phyloP scores from a whole-genome alignment of 2,329 filamentous ascomycete species.

The Venturia asperata region DNA sequence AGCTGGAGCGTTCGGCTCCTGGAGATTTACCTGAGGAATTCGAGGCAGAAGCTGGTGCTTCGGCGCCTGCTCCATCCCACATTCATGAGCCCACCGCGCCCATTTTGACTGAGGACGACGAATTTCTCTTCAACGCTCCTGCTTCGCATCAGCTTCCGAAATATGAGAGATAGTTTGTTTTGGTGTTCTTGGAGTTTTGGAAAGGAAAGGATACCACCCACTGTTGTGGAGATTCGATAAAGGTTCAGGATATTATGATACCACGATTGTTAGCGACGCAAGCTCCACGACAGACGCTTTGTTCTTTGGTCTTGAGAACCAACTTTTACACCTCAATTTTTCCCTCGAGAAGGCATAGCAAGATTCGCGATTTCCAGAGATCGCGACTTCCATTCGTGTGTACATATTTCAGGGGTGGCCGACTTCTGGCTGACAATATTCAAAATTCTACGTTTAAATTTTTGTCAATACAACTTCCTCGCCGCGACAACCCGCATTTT shows the following conservation, averaged over 20 bases:
- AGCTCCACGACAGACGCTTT: background rate
- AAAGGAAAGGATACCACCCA: conserved; percentile 4
- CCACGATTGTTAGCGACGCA: conserved; percentile 9
- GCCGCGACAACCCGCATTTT: background rate
- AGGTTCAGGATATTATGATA: background rate
- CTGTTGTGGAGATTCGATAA: background rate
- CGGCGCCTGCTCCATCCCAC: background rate
- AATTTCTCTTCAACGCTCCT: conserved; percentile 14
- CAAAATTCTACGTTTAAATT: background rate
- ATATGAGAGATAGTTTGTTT: conserved; percentile 18
- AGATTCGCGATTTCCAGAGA: background rate
- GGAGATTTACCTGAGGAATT: conserved; percentile 22
- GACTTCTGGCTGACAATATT: background rate
- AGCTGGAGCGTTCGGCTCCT: conserved; percentile 38
- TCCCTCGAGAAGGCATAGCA: background rate
- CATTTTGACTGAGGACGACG: conserved; percentile 18
- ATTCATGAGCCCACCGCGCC: conserved; percentile 17
- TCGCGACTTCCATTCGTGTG: background rate
- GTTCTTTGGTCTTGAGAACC: background rate
- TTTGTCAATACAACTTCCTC: background rate
- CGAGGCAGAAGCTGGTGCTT: conserved; percentile 19
- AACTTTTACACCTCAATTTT: background rate
- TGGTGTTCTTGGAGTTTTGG: conserved; percentile 16
- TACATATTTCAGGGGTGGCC: background rate
- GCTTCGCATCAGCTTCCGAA: conserved; percentile 15